These are phyloP conservation scores for Rosa chinensis DNA, from an alignment of 306 rosid genomes.

Conservation along the genomic window DNA sequence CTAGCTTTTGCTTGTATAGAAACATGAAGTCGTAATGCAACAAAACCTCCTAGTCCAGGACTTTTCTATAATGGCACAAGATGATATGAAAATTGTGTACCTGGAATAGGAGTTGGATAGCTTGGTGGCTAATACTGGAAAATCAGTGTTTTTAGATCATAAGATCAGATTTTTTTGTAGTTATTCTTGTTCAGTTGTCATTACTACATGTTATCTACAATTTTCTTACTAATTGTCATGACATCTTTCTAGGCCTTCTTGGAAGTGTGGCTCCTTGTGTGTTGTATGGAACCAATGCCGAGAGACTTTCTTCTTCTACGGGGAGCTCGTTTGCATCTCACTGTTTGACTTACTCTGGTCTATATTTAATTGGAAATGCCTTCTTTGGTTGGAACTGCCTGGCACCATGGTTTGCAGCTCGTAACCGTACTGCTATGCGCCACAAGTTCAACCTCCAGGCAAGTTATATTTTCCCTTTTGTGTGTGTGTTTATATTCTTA, in stretches of 20 bases:
- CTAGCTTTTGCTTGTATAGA: not conserved
- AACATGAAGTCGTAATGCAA: not conserved
- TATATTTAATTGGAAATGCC: slow-evolving; percentile 66
- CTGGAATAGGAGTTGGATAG: not conserved
- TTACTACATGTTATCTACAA: not conserved
- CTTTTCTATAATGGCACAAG: not conserved
- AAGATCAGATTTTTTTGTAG: not conserved
- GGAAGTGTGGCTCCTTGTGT: slow-evolving; percentile 97
- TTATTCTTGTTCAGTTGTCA: not conserved
- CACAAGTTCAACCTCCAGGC: slow-evolving; percentile 93
- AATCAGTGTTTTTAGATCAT: not conserved
- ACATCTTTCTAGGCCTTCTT: slow-evolving; percentile 65
- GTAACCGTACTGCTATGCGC: slow-evolving; percentile 81
- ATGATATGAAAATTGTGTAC: not conserved
- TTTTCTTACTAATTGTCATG: not conserved
- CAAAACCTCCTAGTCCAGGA: not conserved
- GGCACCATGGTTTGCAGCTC: slow-evolving; percentile 80
- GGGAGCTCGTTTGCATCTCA: slow-evolving; percentile 68
- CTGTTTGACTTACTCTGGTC: slow-evolving; percentile 72
- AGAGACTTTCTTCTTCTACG: slow-evolving; percentile 66
- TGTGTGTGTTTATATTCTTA: not conserved
- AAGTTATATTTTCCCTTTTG: slow-evolving; percentile 26
- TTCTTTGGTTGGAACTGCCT: slow-evolving; percentile 77
- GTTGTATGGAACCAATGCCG: slow-evolving; percentile 86
- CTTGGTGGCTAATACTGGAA: not conserved